Conservation (phyloP, 73 alveolate species). For the Stentor roeselii region DNA sequence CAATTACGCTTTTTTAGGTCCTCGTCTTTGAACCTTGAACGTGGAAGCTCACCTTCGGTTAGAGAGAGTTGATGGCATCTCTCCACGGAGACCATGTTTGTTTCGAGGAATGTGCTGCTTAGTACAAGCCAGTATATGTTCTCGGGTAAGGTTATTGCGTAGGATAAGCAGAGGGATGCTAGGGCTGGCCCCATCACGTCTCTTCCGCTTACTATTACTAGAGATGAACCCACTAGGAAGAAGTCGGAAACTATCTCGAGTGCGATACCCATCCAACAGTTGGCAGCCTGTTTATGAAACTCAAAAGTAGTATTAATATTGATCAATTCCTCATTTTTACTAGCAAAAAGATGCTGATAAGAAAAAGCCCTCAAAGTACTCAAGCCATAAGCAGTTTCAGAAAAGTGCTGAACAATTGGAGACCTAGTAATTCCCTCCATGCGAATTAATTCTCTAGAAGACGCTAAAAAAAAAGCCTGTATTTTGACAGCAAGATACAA, state of each 20-base stretch:
- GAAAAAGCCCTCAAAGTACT: conserved; percentile 75
- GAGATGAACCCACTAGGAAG: conserved; percentile 37
- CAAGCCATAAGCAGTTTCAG: conserved; percentile 68
- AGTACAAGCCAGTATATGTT: conserved; percentile 48
- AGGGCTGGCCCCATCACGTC: conserved; percentile 40
- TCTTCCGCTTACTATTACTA: conserved; percentile 42
- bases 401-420: conserved; percentile 68
- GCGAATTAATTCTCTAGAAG: conserved; percentile 77
- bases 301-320: conserved; percentile 38
- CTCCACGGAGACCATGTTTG: conserved; percentile 61
- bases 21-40: conserved; percentile 37
- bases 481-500: conserved; percentile 41
- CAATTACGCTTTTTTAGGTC: conserved; percentile 38
- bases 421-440: conserved; percentile 71
- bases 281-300: not conserved
- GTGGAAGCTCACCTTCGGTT: conserved; percentile 51
- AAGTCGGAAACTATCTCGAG: conserved; percentile 45
- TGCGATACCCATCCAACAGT: conserved; percentile 24
- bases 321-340: conserved; percentile 41
- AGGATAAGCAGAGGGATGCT: conserved; percentile 45
- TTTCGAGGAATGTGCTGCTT: conserved; percentile 54
- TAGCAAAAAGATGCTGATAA: conserved; percentile 36
- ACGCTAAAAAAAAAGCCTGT: conserved; percentile 54
- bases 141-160: conserved; percentile 60
- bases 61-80: conserved; percentile 51